Conservation (phyloP, 1,139 yeast genomes). For the Pneumocystis murina region DNA sequence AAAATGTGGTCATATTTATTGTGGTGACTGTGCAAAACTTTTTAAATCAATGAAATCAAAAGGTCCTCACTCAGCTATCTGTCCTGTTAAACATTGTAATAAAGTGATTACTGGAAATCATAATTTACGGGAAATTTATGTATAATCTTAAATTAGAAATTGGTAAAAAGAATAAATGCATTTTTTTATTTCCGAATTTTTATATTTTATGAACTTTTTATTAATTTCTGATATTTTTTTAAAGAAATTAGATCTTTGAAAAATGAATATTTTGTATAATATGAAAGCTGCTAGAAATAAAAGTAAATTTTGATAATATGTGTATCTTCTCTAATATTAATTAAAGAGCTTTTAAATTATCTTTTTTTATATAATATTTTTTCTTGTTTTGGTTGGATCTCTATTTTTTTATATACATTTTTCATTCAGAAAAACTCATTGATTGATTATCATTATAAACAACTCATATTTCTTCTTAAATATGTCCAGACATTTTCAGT, state of each 20-base stretch:
- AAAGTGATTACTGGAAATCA: conserved; percentile 1
- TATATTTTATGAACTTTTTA: neutral
- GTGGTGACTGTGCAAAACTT: conserved; percentile 9
- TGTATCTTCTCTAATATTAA: neutral
- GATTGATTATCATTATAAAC: conserved; percentile 37
- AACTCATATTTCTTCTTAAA: conserved; percentile 46
- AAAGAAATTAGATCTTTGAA: neutral
- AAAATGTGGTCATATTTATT: conserved; percentile 13
- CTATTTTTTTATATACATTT: conserved; percentile 31
- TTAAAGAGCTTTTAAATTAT: conserved; percentile 16
- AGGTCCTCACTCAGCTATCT: conserved; percentile 1
- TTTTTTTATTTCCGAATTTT: neutral
- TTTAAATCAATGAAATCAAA: conserved; percentile 2
- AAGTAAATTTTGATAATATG: neutral
- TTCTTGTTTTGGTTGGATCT: conserved; percentile 55
- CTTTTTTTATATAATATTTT: conserved; percentile 44
- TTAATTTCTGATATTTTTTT: neutral
- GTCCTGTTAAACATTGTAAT: conserved; percentile 1
- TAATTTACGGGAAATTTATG: conserved; percentile 3
- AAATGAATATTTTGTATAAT: neutral
- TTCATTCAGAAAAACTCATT: conserved; percentile 30
- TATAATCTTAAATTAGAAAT: neutral
- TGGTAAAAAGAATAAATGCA: neutral
- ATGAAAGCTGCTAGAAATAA: neutral
- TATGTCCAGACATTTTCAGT: conserved; percentile 71